A percentile compares a stretch with the other conserved stretches of the same genome.
Conservation (phyloP, 1,284 basidiomycete species). For the Malassezia nana region DNA sequence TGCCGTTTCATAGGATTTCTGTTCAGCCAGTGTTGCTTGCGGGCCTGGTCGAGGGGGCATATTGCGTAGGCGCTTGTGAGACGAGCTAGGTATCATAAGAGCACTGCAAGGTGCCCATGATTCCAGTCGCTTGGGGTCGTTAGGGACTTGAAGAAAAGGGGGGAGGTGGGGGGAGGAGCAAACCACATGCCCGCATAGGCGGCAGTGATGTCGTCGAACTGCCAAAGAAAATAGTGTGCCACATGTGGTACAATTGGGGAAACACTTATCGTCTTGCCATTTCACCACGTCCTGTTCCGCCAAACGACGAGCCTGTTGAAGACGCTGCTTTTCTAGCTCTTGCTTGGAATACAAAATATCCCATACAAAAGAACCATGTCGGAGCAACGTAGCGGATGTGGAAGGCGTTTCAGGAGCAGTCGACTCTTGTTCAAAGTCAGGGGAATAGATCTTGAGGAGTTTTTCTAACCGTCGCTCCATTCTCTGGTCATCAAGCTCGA, state of each 20-base stretch:
- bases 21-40: not conserved
- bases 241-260: constrained; percentile 74
- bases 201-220: constrained; percentile 91
- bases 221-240: constrained; percentile 75
- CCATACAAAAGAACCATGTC: not conserved
- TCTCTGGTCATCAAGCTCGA: constrained; percentile 36
- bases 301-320: constrained; percentile 9
- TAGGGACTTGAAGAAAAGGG: constrained; percentile 16
- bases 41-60: constrained; percentile 3
- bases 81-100: not conserved
- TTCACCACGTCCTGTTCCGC: constrained; percentile 81
- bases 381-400: not conserved
- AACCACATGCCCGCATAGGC: constrained; percentile 81
- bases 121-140: not conserved
- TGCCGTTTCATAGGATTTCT: not conserved
- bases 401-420: not conserved
- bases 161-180: constrained; percentile 73
- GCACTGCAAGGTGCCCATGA: constrained; percentile 8
- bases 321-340: not conserved
- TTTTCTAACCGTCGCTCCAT: constrained; percentile 39
- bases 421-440: not conserved
- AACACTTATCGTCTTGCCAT: constrained; percentile 76
- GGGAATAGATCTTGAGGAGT: constrained; percentile 8
- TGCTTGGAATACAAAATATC: constrained; percentile 6
- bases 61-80: not conserved